Evolutionary conservation across 495 filamentous ascomycete species (phyloP).

Genomic region (Acidiella bohemica): DNA sequence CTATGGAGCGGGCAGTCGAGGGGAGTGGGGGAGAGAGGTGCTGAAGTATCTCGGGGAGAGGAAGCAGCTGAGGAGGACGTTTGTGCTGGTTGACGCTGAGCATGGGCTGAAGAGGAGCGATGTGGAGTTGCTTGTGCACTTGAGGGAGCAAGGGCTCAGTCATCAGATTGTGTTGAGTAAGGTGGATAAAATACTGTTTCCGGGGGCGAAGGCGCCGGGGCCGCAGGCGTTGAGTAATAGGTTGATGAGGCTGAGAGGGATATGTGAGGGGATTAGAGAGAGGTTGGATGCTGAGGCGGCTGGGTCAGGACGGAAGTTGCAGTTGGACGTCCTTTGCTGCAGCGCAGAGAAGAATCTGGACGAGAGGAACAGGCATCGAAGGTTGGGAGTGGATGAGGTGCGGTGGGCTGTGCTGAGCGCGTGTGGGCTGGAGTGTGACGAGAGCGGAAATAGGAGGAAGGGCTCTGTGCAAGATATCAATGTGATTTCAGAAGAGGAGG

Average conservation of each 20-base stretch:
- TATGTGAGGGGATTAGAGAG: constrained; percentile 11
- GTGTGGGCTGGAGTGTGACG: constrained; percentile 24
- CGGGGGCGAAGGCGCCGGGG: constrained; percentile 11
- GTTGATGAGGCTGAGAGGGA: constrained; percentile 10
- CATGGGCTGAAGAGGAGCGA: constrained; percentile 73
- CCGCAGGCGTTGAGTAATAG: constrained; percentile 4
- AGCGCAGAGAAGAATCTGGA: constrained; percentile 21
- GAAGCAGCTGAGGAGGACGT: constrained; percentile 64
- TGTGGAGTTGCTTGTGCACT: constrained; percentile 45
- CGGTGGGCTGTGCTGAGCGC: constrained; percentile 25
- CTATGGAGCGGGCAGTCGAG: constrained; percentile 64
- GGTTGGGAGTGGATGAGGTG: constrained; percentile 24
- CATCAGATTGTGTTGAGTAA: constrained; percentile 79
- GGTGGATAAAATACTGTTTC: constrained; percentile 42
- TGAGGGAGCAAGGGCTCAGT: constrained; percentile 48
- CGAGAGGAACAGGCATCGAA: constrained; percentile 9
- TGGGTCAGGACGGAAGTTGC: constrained; percentile 6
- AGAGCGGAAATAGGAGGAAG: constrained; percentile 9
- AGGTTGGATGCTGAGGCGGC: constrained; percentile 13
- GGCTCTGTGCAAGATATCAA: constrained; percentile 4
- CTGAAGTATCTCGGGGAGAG: constrained; percentile 65
- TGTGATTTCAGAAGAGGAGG: constrained; percentile 11
- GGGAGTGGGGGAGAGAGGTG: constrained; percentile 76
- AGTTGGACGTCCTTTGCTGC: constrained; percentile 19
- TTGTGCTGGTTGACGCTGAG: constrained; percentile 66